Conservation (phyloP, 208 protist species). For the Acanthamoeba polyphaga region DNA sequence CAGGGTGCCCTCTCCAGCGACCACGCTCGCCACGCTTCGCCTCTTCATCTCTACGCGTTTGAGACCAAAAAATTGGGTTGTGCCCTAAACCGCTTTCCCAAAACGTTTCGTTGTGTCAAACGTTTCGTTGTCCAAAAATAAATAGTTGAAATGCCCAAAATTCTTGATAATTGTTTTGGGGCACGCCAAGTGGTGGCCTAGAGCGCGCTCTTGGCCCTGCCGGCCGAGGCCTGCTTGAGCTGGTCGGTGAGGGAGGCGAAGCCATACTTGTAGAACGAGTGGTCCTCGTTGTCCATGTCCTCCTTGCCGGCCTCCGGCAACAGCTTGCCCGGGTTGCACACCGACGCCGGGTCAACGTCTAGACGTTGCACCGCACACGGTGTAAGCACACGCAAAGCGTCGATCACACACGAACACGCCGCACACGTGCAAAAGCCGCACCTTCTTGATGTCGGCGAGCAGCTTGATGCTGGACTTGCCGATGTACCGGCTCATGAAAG, state of each 20-base stretch:
- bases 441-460: constrained; percentile 1
- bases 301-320: constrained; percentile 37
- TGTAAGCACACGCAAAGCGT: no score
- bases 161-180: no score
- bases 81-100: no score
- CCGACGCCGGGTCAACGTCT: neutral
- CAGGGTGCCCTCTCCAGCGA: no score
- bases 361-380: no score
- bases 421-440: neutral
- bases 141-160: no score
- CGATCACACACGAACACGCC: neutral
- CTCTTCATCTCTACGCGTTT: no score
- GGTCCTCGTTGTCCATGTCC: constrained; percentile 11
- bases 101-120: no score
- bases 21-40: no score
- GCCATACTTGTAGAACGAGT: constrained; percentile 44
- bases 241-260: constrained; percentile 28
- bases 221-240: neutral
- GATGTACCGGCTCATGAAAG: constrained; percentile 25
- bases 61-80: no score
- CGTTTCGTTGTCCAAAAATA: no score
- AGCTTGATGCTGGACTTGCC: neutral
- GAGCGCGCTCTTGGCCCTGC: neutral
- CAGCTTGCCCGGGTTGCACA: constrained; percentile 60
- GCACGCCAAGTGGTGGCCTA: neutral